A percentile compares a stretch with the other conserved stretches of the same genome.
phyloP scores from a whole-genome alignment of 2,329 filamentous ascomycete species.

The Aureobasidium sp. region DNA sequence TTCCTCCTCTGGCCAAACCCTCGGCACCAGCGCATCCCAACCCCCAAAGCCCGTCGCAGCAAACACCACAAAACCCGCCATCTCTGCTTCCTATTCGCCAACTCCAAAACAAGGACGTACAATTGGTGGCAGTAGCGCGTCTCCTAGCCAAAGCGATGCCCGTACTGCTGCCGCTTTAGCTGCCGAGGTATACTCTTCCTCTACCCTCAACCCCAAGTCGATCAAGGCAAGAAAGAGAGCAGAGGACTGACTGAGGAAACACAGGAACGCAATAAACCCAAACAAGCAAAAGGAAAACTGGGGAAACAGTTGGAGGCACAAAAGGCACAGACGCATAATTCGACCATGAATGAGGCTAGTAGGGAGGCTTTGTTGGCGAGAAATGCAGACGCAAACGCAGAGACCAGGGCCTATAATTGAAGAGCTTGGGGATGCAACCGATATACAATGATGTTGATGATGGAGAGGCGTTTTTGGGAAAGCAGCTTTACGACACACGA shows the following conservation, averaged over 20 bases:
- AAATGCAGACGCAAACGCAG: constrained; percentile 56
- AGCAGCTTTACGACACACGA: background rate
- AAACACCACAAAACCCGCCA: constrained; percentile 17
- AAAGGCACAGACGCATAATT: constrained; percentile 60
- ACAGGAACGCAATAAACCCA: constrained; percentile 59
- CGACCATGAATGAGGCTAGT: constrained; percentile 61
- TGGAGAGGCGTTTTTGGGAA: background rate
- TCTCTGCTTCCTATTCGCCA: background rate
- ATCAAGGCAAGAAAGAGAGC: too few relatives aligned
- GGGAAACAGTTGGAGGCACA: constrained; percentile 63
- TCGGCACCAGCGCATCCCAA: constrained; percentile 45
- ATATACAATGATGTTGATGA: background rate
- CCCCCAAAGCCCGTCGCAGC: constrained; percentile 38
- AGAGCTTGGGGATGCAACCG: background rate
- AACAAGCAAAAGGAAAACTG: constrained; percentile 57
- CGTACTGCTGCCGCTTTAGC: constrained; percentile 67
- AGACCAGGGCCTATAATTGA: constrained; percentile 41
- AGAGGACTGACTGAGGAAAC: constrained; percentile 17
- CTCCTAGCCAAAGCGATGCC: constrained; percentile 45
- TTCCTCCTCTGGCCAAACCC: constrained; percentile 61
- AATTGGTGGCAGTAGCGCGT: constrained; percentile 16
- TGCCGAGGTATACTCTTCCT: constrained; percentile 59
- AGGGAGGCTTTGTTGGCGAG: constrained; percentile 56
- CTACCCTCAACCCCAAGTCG: too few relatives aligned
- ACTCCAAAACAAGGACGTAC: constrained; percentile 43